Evolutionary conservation across 805 yeast species (phyloP), one percentile per base, ranked within the genome.

Genomic region (Ogataea philodendri): DNA sequence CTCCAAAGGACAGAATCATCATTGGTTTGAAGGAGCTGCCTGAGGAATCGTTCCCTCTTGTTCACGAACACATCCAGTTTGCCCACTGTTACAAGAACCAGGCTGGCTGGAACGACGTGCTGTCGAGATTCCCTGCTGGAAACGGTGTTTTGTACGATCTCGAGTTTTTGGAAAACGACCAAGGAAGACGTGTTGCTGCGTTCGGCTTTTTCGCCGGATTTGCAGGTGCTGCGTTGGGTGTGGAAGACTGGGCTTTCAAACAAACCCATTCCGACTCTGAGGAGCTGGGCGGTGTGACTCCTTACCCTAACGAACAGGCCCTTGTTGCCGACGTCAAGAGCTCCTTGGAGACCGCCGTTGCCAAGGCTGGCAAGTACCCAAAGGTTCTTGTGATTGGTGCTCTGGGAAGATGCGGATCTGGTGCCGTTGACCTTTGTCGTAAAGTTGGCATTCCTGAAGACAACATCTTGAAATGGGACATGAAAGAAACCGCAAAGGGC

Each of bases 121-220:
- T 93, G 52, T 59, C 72, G 41, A 78, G 99, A 63, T 93, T 88
- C 70, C 94, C 94, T 33, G 81, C 75, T 24, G 99, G 99, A 32
- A 76, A 84, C 41, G 97, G 98, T 51, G 73, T 76, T 9, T 74
- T 93, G 49, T 93, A 93, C 60, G 99, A 93, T 61, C 70, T 93
- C 49, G 99, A 93, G 67, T 93, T 93, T 59, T 70, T 93, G 60
- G 94, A 85, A 62, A 87, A 93, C 60, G 96, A 84, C 52, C 80
- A 77, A 56, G 97, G 97, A 22, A 84, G 98, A 72, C 84, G 99
- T 67, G 99, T 93, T 18, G 99, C 99, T 28, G 98, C 98, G 7
- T 93, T 93, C 60, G 99, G 99, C n/a, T 93, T 77, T 71, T 90
- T 90, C 62, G 98, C 99, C 28, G 99, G 99, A n/a, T 93, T 93